Conservation (phyloP, 495 filamentous ascomycete species). For the Hypoxylon fragiforme region DNA sequence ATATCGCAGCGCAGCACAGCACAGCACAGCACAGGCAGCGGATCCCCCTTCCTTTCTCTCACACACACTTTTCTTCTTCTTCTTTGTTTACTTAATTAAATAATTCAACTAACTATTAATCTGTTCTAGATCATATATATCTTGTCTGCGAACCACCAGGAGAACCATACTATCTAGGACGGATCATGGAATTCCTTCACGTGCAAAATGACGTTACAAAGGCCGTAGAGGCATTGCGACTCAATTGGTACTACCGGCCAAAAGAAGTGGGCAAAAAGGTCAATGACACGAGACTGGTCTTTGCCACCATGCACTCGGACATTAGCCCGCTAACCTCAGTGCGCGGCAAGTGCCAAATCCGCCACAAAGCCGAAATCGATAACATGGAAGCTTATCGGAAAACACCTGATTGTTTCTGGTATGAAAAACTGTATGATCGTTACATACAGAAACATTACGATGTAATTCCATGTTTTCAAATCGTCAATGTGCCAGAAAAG, state of each 20-base stretch:
- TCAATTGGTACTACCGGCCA: conserved; percentile 98
- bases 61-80: too few relatives aligned
- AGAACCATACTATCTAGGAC: conserved; percentile 95
- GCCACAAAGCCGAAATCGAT: conserved; percentile 81
- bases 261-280: conserved; percentile 92
- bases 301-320: conserved; percentile 98
- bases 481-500: conserved; percentile 92
- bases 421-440: conserved; percentile 94
- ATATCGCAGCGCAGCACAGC: too few relatives aligned
- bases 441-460: conserved; percentile 99
- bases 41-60: too few relatives aligned
- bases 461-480: conserved; percentile 85
- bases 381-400: conserved; percentile 84
- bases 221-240: conserved; percentile 81
- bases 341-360: conserved; percentile 88
- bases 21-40: too few relatives aligned
- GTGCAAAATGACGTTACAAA: conserved; percentile 69
- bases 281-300: conserved; percentile 84
- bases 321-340: conserved; percentile 88
- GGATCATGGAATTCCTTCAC: conserved; percentile 97
- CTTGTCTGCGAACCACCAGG: conserved; percentile 96
- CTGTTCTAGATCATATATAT: conserved; percentile 83
- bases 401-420: conserved; percentile 87
- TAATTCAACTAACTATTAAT: conserved; percentile 16
- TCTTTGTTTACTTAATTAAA: neutral